Evolutionary conservation across 495 filamentous ascomycete genomes (phyloP), one percentile per base, ranked within the genome.

Genomic region (Penicillium macrosclerotiorum): DNA sequence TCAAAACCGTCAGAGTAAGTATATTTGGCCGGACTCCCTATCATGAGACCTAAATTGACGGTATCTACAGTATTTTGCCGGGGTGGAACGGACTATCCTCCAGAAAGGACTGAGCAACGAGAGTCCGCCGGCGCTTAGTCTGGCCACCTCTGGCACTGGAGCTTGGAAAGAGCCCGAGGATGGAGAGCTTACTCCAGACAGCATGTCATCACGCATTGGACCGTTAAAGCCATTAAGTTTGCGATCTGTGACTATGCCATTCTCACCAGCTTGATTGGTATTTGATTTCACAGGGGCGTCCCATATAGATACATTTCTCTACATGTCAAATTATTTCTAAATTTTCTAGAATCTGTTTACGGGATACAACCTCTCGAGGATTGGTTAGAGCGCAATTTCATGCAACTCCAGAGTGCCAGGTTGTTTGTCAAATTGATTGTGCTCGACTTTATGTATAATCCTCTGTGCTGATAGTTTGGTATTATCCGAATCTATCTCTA

Each of bases 241-340:
- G 9, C 18, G 34, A 22, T 37, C 34, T 37, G 34, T 37, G 9
- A 37, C 34, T n/a, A 37, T 37, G 34, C 34, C 34, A 5, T 37
- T 37, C 23, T 37, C 34, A 12, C 34, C 34, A 7, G 34, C 23
- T n/a, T 37, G 34, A 37, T 6, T 5, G 12, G 11, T 6, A 6
- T 22, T 22, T 5, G 14, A 20, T 12, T n/a, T n/a, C n/a, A n/a
- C n/a, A n/a, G n/a, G n/a, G n/a, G n/a, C n/a, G n/a, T n/a, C n/a
- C n/a, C n/a, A n/a, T n/a, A n/a, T n/a, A n/a, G n/a, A n/a, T n/a
- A n/a, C n/a, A n/a, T n/a, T n/a, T n/a, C n/a, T n/a, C n/a, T n/a
- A n/a, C n/a, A n/a, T n/a, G n/a, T n/a, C n/a, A n/a, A n/a, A n/a
- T n/a, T n/a, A n/a, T n/a, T n/a, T n/a, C n/a, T n/a, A n/a, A n/a